These are phyloP conservation scores for Sporothrix globosa DNA, from an alignment of 2,329 filamentous ascomycete species.

Conservation along the genomic window DNA sequence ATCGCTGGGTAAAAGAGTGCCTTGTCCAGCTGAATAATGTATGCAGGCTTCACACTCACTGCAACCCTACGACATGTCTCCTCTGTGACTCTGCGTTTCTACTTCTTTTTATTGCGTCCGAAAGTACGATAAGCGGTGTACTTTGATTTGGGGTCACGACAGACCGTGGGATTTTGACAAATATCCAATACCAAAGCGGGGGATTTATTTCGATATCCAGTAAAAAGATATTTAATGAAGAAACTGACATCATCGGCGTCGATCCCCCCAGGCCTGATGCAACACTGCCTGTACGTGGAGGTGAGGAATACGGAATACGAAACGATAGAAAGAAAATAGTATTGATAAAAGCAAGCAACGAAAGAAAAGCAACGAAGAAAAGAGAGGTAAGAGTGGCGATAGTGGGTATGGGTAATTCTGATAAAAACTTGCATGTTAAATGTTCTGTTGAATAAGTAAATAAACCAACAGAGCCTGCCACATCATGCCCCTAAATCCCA, in stretches of 20 bases:
- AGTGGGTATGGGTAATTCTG: not conserved
- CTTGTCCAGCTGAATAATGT: slow-evolving; percentile 21
- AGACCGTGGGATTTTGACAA: not conserved
- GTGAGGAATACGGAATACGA: not conserved
- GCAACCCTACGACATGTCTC: not conserved
- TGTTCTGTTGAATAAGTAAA: no score
- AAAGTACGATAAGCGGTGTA: not conserved
- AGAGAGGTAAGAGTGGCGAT: not conserved
- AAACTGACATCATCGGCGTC: not conserved
- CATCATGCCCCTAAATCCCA: not conserved
- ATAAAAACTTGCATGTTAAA: no score
- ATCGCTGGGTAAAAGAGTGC: not conserved
- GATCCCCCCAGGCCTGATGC: not conserved
- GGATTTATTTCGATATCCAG: not conserved
- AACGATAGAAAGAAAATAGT: not conserved
- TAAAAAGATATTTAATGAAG: not conserved
- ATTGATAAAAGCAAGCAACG: not conserved
- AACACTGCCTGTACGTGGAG: slow-evolving; percentile 17
- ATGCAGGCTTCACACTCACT: not conserved
- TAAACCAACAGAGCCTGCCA: not conserved
- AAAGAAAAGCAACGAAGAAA: not conserved
- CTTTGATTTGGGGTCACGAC: not conserved
- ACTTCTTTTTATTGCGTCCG: not conserved
- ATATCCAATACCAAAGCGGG: no score
- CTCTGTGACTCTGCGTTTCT: not conserved